Conservation (phyloP, 805 yeast genomes). For the Wickerhamomyces tratensis region DNA sequence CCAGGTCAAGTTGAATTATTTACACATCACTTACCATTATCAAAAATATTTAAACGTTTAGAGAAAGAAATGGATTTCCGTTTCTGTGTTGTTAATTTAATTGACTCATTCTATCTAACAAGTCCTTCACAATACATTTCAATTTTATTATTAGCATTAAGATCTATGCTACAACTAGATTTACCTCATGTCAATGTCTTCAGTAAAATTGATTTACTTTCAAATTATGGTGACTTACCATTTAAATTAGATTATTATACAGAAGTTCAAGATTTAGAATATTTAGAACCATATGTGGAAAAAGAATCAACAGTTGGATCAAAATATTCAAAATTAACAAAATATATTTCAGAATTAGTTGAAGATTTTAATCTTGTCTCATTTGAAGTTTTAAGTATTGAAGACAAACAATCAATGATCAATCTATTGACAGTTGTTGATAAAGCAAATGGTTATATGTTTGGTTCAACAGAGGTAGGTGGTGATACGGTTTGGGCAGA, state of each 20-base stretch:
- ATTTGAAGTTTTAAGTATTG: constrained; percentile 84
- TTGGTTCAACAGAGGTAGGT: constrained; percentile 88
- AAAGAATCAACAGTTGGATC: constrained; percentile 64
- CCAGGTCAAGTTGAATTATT: constrained; percentile 96
- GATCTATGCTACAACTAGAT: constrained; percentile 90
- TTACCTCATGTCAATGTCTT: constrained; percentile 90
- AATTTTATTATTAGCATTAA: constrained; percentile 63
- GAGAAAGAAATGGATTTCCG: constrained; percentile 61
- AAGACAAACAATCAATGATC: constrained; percentile 89
- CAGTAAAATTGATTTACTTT: constrained; percentile 79
- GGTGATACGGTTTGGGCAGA: constrained; percentile 99
- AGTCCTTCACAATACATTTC: constrained; percentile 88
- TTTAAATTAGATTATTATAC: constrained; percentile 81
- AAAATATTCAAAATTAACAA: constrained; percentile 58
- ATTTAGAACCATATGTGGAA: constrained; percentile 57
- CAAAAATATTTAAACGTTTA: constrained; percentile 53
- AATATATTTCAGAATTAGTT: constrained; percentile 71
- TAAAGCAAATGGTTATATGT: constrained; percentile 87
- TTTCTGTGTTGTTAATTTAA: constrained; percentile 73
- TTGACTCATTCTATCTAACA: constrained; percentile 75
- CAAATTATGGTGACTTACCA: constrained; percentile 72
- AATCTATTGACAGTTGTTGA: constrained; percentile 68
- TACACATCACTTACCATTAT: constrained; percentile 77
- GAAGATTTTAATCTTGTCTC: constrained; percentile 82
- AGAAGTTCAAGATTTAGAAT: constrained; percentile 77